Conservation (phyloP, 1,284 basidiomycete species). For the Fomitopsis schrenkii region DNA sequence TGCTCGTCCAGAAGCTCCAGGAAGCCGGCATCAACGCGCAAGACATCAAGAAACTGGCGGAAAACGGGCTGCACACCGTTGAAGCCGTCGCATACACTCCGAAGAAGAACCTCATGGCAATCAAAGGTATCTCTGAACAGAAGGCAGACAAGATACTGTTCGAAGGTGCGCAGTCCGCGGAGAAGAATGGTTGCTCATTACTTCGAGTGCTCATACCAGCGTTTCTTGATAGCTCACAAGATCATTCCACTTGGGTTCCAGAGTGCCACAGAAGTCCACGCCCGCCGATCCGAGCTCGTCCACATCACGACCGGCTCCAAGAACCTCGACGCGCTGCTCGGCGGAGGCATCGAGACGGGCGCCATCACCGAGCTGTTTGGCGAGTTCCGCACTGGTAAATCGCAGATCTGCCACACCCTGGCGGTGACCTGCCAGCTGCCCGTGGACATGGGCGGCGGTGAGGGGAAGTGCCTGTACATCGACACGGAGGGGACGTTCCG, state of each 20-base stretch:
- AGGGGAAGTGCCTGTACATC: conserved; percentile 98
- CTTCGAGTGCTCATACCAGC: background rate
- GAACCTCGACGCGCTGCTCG: conserved; percentile 92
- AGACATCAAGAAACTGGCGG: conserved; percentile 95
- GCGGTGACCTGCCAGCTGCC: conserved; percentile 98
- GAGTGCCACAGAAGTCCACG: conserved; percentile 97
- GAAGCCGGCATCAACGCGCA: conserved; percentile 89
- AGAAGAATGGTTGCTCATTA: background rate
- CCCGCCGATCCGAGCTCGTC: conserved; percentile 92
- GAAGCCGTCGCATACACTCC: conserved; percentile 97
- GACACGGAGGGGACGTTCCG: conserved; percentile 99
- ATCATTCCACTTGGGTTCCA: conserved; percentile 98
- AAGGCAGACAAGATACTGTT: conserved; percentile 97
- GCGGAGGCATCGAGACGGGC: conserved; percentile 98
- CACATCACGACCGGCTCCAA: conserved; percentile 97
- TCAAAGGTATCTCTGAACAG: conserved; percentile 97
- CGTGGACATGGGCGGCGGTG: conserved; percentile 96
- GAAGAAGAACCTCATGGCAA: conserved; percentile 87
- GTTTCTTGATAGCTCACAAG: conserved; percentile 72
- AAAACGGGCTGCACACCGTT: conserved; percentile 91
- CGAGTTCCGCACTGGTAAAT: conserved; percentile 98
- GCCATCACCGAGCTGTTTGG: conserved; percentile 98
- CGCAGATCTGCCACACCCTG: conserved; percentile 96
- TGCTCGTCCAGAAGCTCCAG: conserved; percentile 81
- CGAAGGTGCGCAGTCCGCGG: conserved; percentile 60